Conservation (phyloP, 192 early-diverging fungal genomes). For the Chytriomyces sp. region DNA sequence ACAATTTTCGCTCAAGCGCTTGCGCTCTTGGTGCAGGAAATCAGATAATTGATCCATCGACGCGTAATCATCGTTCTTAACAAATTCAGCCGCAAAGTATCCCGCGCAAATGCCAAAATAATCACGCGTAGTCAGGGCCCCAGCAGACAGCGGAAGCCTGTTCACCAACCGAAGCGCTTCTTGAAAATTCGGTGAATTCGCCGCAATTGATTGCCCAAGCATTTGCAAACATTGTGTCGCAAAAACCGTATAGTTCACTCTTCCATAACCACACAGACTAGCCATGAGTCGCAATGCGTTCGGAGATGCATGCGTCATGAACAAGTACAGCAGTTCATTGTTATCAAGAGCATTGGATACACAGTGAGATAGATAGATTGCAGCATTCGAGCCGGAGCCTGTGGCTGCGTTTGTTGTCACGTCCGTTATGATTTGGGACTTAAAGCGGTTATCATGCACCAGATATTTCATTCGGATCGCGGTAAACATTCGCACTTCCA, state of each 20-base stretch:
- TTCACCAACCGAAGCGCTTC: slow-evolving; percentile 4
- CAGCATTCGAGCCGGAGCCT: background rate
- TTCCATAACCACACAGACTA: background rate
- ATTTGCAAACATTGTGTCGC: background rate
- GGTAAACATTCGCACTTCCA: background rate
- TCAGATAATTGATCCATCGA: slow-evolving; percentile 12
- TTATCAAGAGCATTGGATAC: background rate
- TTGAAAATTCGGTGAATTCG: background rate
- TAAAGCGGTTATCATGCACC: background rate
- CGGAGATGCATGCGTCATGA: background rate
- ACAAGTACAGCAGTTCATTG: slow-evolving; percentile 21
- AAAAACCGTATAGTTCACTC: background rate
- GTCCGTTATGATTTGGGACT: background rate
- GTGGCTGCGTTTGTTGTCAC: background rate
- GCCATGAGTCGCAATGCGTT: slow-evolving; percentile 14
- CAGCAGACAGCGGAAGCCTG: background rate
- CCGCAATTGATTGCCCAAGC: slow-evolving; percentile 20
- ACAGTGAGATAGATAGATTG: background rate
- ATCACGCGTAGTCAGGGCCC: background rate
- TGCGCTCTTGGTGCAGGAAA: slow-evolving; percentile 3
- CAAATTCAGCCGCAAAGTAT: slow-evolving; percentile 12
- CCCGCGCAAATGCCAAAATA: slow-evolving; percentile 3
- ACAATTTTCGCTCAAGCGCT: background rate
- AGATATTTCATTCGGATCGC: background rate
- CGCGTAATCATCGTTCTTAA: background rate